A percentile compares a stretch with the other conserved stretches of the same genome.
Conservation (phyloP, 2,329 filamentous ascomycete genomes). For the Daldinia sp. region DNA sequence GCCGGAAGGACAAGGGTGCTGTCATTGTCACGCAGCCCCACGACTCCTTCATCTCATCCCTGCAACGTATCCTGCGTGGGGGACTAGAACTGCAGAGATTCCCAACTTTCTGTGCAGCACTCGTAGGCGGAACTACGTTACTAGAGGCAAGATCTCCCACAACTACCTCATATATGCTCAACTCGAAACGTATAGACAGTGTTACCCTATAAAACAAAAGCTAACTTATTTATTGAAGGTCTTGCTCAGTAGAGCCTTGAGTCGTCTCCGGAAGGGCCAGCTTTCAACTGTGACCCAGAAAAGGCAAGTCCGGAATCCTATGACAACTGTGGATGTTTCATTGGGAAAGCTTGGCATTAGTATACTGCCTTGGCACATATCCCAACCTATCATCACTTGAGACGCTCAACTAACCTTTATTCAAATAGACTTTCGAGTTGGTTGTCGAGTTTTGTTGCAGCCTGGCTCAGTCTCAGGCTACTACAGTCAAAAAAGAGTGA, state of each 20-base stretch:
- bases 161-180: conserved; percentile 11
- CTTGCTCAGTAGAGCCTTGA: conserved; percentile 46
- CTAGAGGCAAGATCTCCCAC: conserved; percentile 62
- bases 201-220: not conserved
- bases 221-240: conserved; percentile 43
- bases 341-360: conserved; percentile 38
- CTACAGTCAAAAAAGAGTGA: conserved; percentile 67
- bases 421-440: conserved; percentile 65
- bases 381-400: conserved; percentile 18
- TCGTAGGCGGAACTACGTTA: conserved; percentile 71
- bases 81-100: conserved; percentile 69
- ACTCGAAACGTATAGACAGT: not conserved
- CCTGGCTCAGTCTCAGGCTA: conserved; percentile 67
- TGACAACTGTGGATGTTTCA: conserved; percentile 31
- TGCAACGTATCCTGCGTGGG: conserved; percentile 60
- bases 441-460: conserved; percentile 69
- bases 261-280: conserved; percentile 40
- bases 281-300: conserved; percentile 45
- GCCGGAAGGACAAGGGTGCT: conserved; percentile 51
- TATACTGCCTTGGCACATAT: conserved; percentile 32
- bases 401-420: conserved; percentile 38
- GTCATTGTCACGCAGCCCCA: conserved; percentile 44
- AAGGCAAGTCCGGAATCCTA: conserved; percentile 51
- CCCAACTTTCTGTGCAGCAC: conserved; percentile 70
- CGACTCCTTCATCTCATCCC: conserved; percentile 51